Base-by-base conservation (phyloP, 2,329 filamentous ascomycete species). In the Colletotrichum chrysophilum region DNA sequence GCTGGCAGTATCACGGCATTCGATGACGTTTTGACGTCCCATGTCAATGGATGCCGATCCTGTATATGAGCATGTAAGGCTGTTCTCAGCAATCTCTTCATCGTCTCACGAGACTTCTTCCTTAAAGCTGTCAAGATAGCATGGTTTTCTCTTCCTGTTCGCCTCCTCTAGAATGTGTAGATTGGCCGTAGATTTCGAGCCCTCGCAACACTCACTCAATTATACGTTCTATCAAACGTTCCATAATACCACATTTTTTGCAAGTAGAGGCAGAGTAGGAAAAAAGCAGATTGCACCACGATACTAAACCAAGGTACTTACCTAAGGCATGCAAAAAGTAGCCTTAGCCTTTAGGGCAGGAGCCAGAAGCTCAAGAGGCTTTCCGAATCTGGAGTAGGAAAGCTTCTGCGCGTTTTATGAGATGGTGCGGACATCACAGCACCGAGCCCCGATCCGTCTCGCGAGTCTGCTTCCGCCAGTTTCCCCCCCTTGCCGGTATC, bases 291-390 rank as follows among this genome's bases (percentile, higher is more conserved):
- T 7, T 48, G 10, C 43, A 48, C 43, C 43, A 3, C n/a, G n/a
- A 48, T 21, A 48, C 18, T 6, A 48, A n/a, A 21, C n/a, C 43
- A 21, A 48, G 43, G n/a, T 13, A 4, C 10, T 21, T 48, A 48
- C 10, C 4, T 3, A 48, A 13, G 0, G 0, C 18, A 48, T 16
- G 5, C 6, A 48, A 48, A 6, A 0, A 7, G 10, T 6, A 13
- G 3, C 16, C n/a, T 12, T 21, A 13, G 43, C 43, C 6, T 6
- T 52, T 7, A 1, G n/a, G 5, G 4, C 4, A 52, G n/a, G 4
- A 52, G 43, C 2, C 43, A 52, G 10, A 21, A 52, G 6, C n/a
- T 3, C 10, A 13, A 13, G n/a, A 13, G 2, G 5, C 12, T 13
- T 3, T 21, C 1, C n/a, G n/a, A 52, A 7, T 7, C 4, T 7